Evolutionary conservation across 108 stramenopile genomes (phyloP), one percentile per base, ranked within the genome.

Genomic region (Pseudonitzschia delicatissima): DNA sequence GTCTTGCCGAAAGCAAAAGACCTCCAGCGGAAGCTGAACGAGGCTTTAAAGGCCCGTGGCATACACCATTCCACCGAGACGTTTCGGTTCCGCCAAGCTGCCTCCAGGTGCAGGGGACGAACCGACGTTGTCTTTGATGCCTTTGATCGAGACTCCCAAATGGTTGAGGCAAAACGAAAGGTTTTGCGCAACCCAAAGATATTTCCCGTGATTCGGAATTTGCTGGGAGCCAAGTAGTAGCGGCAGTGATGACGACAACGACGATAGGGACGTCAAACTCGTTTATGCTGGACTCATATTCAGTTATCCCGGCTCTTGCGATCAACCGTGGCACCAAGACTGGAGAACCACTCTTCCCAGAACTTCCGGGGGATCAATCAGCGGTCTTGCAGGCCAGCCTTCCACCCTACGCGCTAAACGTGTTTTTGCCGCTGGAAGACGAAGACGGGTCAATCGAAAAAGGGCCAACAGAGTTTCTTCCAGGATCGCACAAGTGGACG

Each of bases 291-390:
- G 83, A 27, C 49, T 76, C 28, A 81, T 84, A 28, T 69, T 78
- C 21, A 68, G 62, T 13, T 78, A 72, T 69, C 80, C 80, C 0
- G 71, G 48, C 9, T 77, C 75, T 18, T 33, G 23, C 9, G 66
- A 78, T 57, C 80, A 84, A 72, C 83, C 83, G 2, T 84, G 83
- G 83, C 83, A 84, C 67, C 45, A 70, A 51, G 83, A 84, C n/a
- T 73, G 83, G 83, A 18, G 35, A 26, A 18, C 57, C 77, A 25
- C 36, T 84, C 20, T 84, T 84, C 62, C 71, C 71, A 5, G 76
- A 82, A 45, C 15, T 47, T 13, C n/a, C 47, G 23, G 33, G 26
- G 18, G 23, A 17, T 3, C 20, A 44, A 28, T 20, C 48, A n/a
- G n/a, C 17, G 25, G 31, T 66, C 9, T 28, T 51, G 12, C 23